Conservation (phyloP, 2,329 filamentous ascomycete genomes). For the Eutypa lata region DNA sequence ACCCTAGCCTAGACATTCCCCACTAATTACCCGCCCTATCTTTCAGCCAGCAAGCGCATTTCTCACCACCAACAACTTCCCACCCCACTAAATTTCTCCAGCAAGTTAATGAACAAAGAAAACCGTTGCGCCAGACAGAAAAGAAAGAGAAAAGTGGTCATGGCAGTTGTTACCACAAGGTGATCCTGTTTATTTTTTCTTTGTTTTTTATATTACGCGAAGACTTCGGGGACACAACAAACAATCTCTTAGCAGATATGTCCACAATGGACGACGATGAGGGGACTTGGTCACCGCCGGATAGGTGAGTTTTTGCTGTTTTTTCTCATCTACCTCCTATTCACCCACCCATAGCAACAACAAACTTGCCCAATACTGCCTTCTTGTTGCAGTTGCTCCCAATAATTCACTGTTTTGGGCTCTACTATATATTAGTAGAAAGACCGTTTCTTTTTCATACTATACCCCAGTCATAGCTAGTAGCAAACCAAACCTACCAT, state of each 20-base stretch:
- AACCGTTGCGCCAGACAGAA: background rate
- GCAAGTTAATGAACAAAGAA: background rate
- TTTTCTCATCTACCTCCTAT: constrained; percentile 8
- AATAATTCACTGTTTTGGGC: too few relatives aligned
- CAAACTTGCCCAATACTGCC: background rate
- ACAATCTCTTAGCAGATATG: background rate
- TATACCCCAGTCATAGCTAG: background rate
- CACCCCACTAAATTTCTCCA: background rate
- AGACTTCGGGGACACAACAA: constrained; percentile 7
- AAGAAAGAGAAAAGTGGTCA: background rate
- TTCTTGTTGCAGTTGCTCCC: too few relatives aligned
- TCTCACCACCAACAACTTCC: background rate
- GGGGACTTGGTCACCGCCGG: constrained; percentile 12
- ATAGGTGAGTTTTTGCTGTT: constrained; percentile 22
- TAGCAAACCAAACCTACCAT: background rate
- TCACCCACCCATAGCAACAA: constrained; percentile 1
- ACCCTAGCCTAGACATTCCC: too few relatives aligned
- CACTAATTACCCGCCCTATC: background rate
- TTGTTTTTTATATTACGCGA: constrained; percentile 16
- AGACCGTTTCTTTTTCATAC: background rate
- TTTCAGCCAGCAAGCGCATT: background rate
- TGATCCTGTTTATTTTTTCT: constrained; percentile 17
- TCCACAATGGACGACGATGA: constrained; percentile 21
- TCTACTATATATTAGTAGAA: background rate
- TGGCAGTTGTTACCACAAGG: background rate